Evolutionary conservation across 2,329 filamentous ascomycete genomes (phyloP).

Genomic region (Paraconiothyrium sp.): DNA sequence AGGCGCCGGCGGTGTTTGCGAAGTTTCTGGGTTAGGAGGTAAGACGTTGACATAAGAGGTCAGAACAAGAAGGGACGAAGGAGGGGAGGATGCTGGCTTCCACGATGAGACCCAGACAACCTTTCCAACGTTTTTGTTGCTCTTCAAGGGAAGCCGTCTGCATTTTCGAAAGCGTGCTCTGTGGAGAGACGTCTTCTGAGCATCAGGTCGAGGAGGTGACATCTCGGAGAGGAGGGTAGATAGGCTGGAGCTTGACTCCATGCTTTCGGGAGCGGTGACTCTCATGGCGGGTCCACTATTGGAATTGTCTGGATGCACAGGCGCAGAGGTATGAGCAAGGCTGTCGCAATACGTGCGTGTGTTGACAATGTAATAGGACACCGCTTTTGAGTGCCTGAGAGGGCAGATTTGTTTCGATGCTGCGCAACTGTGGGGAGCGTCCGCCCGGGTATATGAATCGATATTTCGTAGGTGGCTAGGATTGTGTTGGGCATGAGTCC

Average conservation of each 20-base stretch:
- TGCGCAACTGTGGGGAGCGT: not conserved
- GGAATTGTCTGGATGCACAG: not conserved
- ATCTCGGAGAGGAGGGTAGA: slow-evolving; percentile 3
- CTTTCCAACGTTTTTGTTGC: not conserved
- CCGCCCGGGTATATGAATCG: not conserved
- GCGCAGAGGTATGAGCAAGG: too few relatives aligned
- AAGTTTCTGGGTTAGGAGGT: not conserved
- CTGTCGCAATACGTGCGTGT: not conserved
- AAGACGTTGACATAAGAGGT: not conserved
- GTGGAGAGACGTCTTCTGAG: not conserved
- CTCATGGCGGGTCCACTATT: slow-evolving; percentile 1
- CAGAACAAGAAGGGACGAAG: not conserved
- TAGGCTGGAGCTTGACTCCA: not conserved
- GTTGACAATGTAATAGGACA: not conserved
- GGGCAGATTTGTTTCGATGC: not conserved
- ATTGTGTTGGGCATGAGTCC: slow-evolving; percentile 1
- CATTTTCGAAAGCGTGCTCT: not conserved
- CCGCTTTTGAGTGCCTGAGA: not conserved
- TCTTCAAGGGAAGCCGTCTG: not conserved
- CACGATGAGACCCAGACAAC: not conserved
- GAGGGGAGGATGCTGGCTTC: not conserved
- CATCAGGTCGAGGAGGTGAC: not conserved
- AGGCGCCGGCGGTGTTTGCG: not conserved
- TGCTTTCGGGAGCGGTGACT: not conserved
- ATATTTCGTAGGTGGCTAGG: not conserved